These are phyloP conservation scores for Cenococcum geophilum DNA, from an alignment of 495 filamentous ascomycete genomes.

Conservation along the genomic window DNA sequence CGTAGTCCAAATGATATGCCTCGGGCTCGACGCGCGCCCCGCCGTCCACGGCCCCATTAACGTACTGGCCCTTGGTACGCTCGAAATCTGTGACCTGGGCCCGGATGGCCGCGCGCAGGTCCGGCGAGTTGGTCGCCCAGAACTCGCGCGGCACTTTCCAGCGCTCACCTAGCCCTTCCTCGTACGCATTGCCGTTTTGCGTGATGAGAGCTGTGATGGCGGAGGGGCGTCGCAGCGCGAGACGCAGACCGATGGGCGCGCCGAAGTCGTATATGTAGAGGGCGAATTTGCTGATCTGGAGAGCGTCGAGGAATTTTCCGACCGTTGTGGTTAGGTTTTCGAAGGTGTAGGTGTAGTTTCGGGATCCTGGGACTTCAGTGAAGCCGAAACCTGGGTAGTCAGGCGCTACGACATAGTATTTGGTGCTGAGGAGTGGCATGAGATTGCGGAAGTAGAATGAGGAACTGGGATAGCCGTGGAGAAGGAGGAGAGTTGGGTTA, in stretches of 20 bases:
- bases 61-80: slow-evolving; percentile 3
- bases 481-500: slow-evolving; percentile 9
- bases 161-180: not conserved
- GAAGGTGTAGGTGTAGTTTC: slow-evolving; percentile 7
- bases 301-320: not conserved
- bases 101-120: not conserved
- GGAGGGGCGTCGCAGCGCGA: not conserved
- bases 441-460: slow-evolving; percentile 10
- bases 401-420: slow-evolving; percentile 11
- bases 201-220: slow-evolving; percentile 1
- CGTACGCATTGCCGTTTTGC: slow-evolving; percentile 4
- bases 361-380: slow-evolving; percentile 5
- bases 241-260: slow-evolving; percentile 4
- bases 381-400: slow-evolving; percentile 13
- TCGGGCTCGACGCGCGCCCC: not conserved
- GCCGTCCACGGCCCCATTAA: not conserved
- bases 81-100: not conserved
- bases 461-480: slow-evolving; percentile 11
- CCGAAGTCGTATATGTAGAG: slow-evolving; percentile 1
- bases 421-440: slow-evolving; percentile 5
- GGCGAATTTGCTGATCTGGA: not conserved
- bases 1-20: slow-evolving; percentile 6
- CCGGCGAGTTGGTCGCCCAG: not conserved
- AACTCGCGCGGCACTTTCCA: not conserved
- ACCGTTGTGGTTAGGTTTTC: slow-evolving; percentile 5